These are phyloP conservation scores for Suillus americanus DNA, from an alignment of 768 basidiomycete genomes.

Conservation along the genomic window DNA sequence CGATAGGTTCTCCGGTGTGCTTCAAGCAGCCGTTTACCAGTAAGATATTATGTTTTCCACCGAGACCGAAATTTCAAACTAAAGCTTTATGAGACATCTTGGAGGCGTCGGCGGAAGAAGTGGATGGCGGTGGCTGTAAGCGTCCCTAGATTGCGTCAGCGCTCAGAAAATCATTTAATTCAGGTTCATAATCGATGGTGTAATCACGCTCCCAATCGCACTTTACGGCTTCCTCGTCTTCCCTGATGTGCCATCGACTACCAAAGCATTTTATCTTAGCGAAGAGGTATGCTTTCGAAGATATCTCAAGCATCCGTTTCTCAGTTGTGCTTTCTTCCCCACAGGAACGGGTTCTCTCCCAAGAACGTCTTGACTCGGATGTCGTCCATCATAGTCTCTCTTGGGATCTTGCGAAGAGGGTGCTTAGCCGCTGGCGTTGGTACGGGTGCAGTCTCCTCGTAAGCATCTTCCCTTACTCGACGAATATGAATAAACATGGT, in stretches of 20 bases:
- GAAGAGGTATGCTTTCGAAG: conserved; percentile 42
- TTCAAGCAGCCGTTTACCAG: conserved; percentile 66
- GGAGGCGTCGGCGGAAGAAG: conserved; percentile 52
- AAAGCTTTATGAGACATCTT: conserved; percentile 42
- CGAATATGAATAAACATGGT: not conserved
- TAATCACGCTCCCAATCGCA: conserved; percentile 73
- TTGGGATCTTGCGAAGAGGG: conserved; percentile 44
- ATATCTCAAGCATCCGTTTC: not conserved
- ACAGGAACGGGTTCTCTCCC: conserved; percentile 57
- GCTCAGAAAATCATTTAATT: not conserved
- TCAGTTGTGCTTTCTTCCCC: not conserved
- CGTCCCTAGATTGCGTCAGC: conserved; percentile 4
- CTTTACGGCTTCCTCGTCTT: conserved; percentile 72
- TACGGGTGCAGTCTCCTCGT: conserved; percentile 68
- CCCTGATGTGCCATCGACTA: conserved; percentile 67
- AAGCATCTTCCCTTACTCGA: conserved; percentile 16
- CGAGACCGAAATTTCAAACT: not conserved
- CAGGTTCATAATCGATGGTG: conserved; percentile 67
- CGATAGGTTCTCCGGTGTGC: conserved; percentile 59
- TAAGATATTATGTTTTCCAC: conserved; percentile 16
- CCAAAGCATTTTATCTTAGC: conserved; percentile 62
- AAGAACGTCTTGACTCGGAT: conserved; percentile 47
- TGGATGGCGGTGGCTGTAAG: conserved; percentile 70
- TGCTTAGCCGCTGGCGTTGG: conserved; percentile 65
- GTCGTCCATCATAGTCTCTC: conserved; percentile 43